Base-by-base conservation (phyloP, 352 stramenopile genomes). In the Pythium rhizo-oryzae region DNA sequence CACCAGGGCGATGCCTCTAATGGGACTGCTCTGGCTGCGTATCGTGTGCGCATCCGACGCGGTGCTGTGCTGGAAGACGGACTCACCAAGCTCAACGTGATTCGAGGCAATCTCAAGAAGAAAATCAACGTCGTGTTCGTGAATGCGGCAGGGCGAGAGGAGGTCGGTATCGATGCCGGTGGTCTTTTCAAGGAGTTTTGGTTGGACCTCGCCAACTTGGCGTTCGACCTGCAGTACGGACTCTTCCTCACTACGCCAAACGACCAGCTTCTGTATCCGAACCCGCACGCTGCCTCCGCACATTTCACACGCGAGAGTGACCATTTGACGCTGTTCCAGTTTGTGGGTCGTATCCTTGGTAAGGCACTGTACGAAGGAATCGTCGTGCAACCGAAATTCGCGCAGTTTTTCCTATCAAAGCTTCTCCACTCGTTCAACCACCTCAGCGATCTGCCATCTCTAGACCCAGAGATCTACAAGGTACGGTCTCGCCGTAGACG, bases 121-220 rank as follows among this genome's bases (percentile, higher is more conserved):
- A 80, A 76, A 21, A 87, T 92, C 59, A 88, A 91, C 49, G 81
- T 92, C 11, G 78, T 91, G 15, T 96, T 94, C 59, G 76, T 94
- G 21, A 99, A 98, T 74, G 80, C 92, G 2, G 84, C 93, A 53
- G 95, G 93, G 9, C 66, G 84, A 13, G 80, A 98, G 79, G 97
- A 99, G 78, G 89, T 84, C 55, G 97, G 97, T 21, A 98, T 99
- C 66, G 97, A 99, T 80, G 90, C 96, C 35, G 97, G 97, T 19
- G 97, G 97, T 0, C 77, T 99, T 0, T 99, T 99, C 71, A 99
- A 99, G 81, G 97, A 99, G 69, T 99, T 98, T 69, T 98, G 92
- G 90, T 88, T 94, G 21, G 92, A 88, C 30, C 74, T 99, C 5
- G 90, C 83, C 43, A 90, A 80, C 0, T 76, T 97, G n/a, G 91